Evolutionary conservation across 75 land plant genomes (phyloP).

Genomic region (Chamaecyparis obtusa): DNA sequence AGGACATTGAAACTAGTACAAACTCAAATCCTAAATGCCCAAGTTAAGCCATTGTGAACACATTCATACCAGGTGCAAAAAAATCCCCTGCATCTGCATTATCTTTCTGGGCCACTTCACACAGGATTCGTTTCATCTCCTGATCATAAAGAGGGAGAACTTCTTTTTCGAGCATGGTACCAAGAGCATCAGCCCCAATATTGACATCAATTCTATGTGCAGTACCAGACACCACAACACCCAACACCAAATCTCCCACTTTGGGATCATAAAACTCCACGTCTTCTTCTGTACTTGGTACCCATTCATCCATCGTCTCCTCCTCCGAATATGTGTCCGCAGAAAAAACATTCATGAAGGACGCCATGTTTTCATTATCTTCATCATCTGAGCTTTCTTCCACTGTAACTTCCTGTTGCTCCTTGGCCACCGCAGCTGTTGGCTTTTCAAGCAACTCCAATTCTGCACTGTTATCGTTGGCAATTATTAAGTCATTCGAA

Average conservation of each 20-base stretch:
- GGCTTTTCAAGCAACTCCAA: constrained; percentile 51
- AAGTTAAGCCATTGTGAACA: not conserved
- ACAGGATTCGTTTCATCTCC: constrained; percentile 44
- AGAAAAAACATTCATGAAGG: not conserved
- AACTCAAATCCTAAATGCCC: not conserved
- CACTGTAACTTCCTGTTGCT: not conserved
- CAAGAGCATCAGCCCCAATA: constrained; percentile 70
- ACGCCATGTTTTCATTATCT: not conserved
- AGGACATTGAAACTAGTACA: not conserved
- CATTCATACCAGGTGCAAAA: constrained; percentile 27
- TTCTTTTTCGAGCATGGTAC: constrained; percentile 73
- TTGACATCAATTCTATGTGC: constrained; percentile 74
- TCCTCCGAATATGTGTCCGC: not conserved
- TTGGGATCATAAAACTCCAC: constrained; percentile 71
- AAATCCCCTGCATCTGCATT: constrained; percentile 35
- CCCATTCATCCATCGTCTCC: constrained; percentile 10
- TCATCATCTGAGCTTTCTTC: constrained; percentile 9
- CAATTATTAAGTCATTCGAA: not conserved
- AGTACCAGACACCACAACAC: constrained; percentile 85
- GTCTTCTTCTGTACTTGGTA: constrained; percentile 7
- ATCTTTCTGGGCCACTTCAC: constrained; percentile 22
- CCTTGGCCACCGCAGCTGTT: constrained; percentile 13
- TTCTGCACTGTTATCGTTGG: constrained; percentile 11
- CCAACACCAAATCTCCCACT: constrained; percentile 69
- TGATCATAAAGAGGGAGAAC: constrained; percentile 60